Conservation (phyloP, 306 rosid species). For the Hippophae tibetana region DNA sequence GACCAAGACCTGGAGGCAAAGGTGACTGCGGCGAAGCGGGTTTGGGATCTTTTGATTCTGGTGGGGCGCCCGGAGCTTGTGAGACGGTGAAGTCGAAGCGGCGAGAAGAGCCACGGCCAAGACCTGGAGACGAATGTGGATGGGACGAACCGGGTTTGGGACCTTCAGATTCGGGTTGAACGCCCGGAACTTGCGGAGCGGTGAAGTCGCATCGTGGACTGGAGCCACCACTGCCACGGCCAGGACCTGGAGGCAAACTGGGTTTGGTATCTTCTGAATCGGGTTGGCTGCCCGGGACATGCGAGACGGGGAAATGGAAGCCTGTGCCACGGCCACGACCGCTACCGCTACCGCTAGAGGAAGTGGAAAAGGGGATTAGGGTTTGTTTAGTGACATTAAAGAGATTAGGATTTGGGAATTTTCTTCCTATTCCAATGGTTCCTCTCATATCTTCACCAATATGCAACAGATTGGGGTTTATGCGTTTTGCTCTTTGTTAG, state of each 20-base stretch:
- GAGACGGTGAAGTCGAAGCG: slow-evolving; percentile 23
- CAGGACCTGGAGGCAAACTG: slow-evolving; percentile 29
- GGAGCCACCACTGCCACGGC: slow-evolving; percentile 28
- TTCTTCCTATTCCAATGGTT: slow-evolving; percentile 50
- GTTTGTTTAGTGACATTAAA: slow-evolving; percentile 38
- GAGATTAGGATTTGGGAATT: slow-evolving; percentile 25
- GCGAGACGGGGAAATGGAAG: slow-evolving; percentile 21
- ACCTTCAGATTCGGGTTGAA: neutral
- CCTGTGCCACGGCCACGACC: slow-evolving; percentile 39
- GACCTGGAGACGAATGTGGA: slow-evolving; percentile 1
- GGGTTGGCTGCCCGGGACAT: slow-evolving; percentile 30
- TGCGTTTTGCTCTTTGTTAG: neutral
- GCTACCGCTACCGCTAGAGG: slow-evolving; percentile 34
- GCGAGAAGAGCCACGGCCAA: slow-evolving; percentile 25
- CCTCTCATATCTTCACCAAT: slow-evolving; percentile 43
- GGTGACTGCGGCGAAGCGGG: slow-evolving; percentile 10
- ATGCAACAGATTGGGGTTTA: neutral
- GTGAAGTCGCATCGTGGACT: slow-evolving; percentile 11
- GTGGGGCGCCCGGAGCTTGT: slow-evolving; percentile 30
- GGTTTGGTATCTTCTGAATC: slow-evolving; percentile 20
- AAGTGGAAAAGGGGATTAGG: slow-evolving; percentile 54
- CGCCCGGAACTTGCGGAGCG: neutral
- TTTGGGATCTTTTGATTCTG: slow-evolving; percentile 21
- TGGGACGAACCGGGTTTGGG: neutral
- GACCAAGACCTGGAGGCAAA: slow-evolving; percentile 25